Conservation (phyloP, 2,329 filamentous ascomycete species). For the Ceratocystis colombiana region DNA sequence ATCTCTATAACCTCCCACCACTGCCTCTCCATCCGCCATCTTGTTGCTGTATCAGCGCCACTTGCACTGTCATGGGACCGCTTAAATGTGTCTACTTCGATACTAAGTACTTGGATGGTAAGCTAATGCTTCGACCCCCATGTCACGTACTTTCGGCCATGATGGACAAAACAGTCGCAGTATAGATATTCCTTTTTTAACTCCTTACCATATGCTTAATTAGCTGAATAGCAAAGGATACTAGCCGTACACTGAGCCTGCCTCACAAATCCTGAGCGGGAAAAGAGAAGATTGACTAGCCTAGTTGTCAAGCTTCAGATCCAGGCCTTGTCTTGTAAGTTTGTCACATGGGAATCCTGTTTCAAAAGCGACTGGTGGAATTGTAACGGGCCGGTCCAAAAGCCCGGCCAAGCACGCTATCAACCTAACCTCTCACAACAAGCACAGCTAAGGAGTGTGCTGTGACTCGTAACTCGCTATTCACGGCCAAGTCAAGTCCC, state of each 20-base stretch:
- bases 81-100: no score
- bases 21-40: no score
- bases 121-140: no score
- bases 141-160: no score
- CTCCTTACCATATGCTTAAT: no score
- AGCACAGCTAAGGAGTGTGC: not conserved
- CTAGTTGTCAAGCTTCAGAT: not conserved
- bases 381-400: not conserved
- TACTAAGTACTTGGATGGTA: no score
- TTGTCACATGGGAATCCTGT: not conserved
- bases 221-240: no score
- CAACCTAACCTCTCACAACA: not conserved
- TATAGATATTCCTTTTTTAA: no score
- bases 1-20: no score
- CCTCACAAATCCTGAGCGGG: not conserved
- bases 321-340: not conserved
- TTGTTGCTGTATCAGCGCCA: no score
- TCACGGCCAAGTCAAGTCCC: not conserved
- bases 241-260: not conserved
- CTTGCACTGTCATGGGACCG: no score
- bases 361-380: not conserved
- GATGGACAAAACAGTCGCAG: no score
- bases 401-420: not conserved
- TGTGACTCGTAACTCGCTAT: not conserved
- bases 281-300: not conserved